Evolutionary conservation across 345 rosid genomes (phyloP).

Genomic region (Cardamine chenopodiifolia): DNA sequence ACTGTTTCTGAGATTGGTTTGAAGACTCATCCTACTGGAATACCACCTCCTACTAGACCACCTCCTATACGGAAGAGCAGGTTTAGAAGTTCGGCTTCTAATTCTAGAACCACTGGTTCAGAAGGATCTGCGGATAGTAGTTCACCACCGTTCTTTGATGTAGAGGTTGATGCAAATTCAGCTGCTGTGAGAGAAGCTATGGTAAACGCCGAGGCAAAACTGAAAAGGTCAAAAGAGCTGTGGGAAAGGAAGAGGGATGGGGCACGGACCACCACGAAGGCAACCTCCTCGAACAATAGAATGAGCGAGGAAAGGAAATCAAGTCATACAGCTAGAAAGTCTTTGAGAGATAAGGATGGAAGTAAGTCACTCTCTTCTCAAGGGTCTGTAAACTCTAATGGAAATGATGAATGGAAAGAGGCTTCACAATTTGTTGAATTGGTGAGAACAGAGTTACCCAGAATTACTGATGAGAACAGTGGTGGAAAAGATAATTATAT

Average conservation of each 20-base stretch:
- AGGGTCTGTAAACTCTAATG: conserved; percentile 49
- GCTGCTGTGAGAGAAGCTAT: conserved; percentile 84
- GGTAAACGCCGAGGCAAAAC: conserved; percentile 74
- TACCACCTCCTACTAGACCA: conserved; percentile 89
- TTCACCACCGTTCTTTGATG: conserved; percentile 83
- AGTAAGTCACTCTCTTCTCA: conserved; percentile 50
- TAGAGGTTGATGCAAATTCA: conserved; percentile 87
- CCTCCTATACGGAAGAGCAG: conserved; percentile 58
- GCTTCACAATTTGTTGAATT: conserved; percentile 69
- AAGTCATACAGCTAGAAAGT: conserved; percentile 33
- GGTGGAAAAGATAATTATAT: conserved; percentile 42
- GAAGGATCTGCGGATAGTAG: conserved; percentile 49
- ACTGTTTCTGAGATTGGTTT: conserved; percentile 78
- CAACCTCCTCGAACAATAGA: conserved; percentile 43
- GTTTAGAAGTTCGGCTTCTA: conserved; percentile 42
- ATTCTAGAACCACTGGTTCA: conserved; percentile 46
- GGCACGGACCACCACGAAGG: conserved; percentile 39
- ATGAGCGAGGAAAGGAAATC: conserved; percentile 48
- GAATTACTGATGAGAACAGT: conserved; percentile 47
- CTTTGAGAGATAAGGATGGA: conserved; percentile 45
- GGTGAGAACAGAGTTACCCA: conserved; percentile 57
- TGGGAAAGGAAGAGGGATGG: conserved; percentile 69
- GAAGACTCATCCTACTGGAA: conserved; percentile 71
- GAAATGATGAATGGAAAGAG: conserved; percentile 76
- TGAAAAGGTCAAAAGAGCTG: conserved; percentile 70